phyloP scores from a whole-genome alignment of 371 early-diverging fungal species.

The Syncephalastrum racemosum region DNA sequence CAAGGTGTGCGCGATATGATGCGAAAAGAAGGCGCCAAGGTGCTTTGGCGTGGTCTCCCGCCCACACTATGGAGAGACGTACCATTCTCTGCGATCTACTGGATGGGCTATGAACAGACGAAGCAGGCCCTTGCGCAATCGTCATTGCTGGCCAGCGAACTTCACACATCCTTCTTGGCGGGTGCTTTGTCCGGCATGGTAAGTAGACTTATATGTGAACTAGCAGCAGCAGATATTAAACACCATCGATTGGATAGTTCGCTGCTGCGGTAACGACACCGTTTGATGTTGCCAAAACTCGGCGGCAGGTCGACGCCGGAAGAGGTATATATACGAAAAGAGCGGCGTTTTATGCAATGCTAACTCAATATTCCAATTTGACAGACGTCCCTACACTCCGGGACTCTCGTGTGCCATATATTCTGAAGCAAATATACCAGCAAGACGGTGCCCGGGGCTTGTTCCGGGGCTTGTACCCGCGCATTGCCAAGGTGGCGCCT shows the following conservation, averaged over 20 bases:
- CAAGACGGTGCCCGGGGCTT: conserved; percentile 77
- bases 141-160: conserved; percentile 20
- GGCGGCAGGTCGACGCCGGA: conserved; percentile 65
- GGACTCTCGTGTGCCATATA: conserved; percentile 28
- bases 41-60: conserved; percentile 85
- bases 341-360: neutral
- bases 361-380: too few species aligned
- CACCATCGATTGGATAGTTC: conserved; percentile 40
- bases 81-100: conserved; percentile 89
- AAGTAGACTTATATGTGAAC: conserved; percentile 19
- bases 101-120: conserved; percentile 85
- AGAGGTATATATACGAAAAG: conserved; percentile 17
- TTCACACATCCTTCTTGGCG: conserved; percentile 60
- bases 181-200: conserved; percentile 78
- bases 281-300: conserved; percentile 95
- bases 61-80: conserved; percentile 96
- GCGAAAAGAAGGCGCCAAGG: conserved; percentile 51
- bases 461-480: conserved; percentile 74
- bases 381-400: conserved; percentile 9
- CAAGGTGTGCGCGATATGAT: conserved; percentile 66
- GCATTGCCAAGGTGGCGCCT: conserved; percentile 90
- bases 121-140: conserved; percentile 25
- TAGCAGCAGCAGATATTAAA: conserved; percentile 4
- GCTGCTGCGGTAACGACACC: conserved; percentile 92
- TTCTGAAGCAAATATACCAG: conserved; percentile 52